Percentiles rank a stretch among this genome's conserved stretches.
Conservation (phyloP, 176 grass and related monocot species). For the Canna indica region DNA sequence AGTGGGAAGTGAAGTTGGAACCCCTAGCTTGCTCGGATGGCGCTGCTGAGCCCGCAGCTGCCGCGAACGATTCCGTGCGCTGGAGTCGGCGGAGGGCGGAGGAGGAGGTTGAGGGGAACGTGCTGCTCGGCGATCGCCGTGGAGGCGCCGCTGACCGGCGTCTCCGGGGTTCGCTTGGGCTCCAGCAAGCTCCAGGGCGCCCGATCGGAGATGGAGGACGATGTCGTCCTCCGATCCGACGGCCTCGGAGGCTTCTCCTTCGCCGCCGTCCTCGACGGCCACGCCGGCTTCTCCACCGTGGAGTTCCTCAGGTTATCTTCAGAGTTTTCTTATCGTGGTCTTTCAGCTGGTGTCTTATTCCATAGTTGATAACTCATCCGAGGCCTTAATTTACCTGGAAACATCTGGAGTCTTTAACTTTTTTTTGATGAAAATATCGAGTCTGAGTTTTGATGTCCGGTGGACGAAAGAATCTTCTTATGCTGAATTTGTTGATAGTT, state of each 20-base stretch:
- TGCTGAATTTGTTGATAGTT: no score
- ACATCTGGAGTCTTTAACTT: no score
- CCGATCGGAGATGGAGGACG: constrained; percentile 95
- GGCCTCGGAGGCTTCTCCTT: constrained; percentile 77
- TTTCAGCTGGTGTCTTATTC: neutral
- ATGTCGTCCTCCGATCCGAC: constrained; percentile 50
- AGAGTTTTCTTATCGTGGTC: neutral
- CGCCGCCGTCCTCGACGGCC: constrained; percentile 82
- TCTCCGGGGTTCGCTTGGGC: constrained; percentile 67
- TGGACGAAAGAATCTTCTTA: no score
- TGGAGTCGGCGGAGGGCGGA: neutral
- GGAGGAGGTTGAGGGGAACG: neutral
- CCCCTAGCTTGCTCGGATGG: constrained; percentile 30
- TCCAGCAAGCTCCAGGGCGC: constrained; percentile 75
- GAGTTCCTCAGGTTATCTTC: constrained; percentile 56
- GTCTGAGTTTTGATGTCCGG: no score
- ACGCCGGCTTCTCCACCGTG: constrained; percentile 85
- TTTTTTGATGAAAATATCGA: no score
- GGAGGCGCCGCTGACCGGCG: constrained; percentile 22
- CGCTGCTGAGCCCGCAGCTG: constrained; percentile 64
- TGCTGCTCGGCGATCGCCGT: constrained; percentile 28
- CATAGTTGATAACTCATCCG: neutral
- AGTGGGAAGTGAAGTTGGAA: no score
- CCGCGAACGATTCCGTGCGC: constrained; percentile 34
- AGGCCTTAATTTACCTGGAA: neutral